These are phyloP conservation scores for Phycomyces nitens DNA, from an alignment of 192 early-diverging fungal species.

Conservation along the genomic window DNA sequence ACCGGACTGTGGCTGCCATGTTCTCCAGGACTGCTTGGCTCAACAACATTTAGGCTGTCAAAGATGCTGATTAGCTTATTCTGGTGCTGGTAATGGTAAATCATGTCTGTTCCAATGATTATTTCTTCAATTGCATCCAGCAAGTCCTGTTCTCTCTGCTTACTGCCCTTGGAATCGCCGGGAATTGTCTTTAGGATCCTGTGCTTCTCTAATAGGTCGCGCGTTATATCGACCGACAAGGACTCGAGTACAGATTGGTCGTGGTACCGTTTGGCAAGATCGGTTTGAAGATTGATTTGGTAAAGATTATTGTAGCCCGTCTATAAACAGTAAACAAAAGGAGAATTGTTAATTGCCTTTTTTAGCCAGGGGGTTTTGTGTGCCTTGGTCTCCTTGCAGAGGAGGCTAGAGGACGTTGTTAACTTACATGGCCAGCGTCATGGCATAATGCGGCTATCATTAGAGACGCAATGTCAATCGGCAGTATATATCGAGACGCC, in stretches of 20 bases:
- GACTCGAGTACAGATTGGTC: conserved; percentile 78
- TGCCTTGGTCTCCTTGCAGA: neutral
- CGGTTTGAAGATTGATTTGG: conserved; percentile 76
- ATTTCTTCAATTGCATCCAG: conserved; percentile 48
- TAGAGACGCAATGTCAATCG: conserved; percentile 67
- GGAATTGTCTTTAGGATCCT: conserved; percentile 53
- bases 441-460: conserved; percentile 83
- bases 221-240: conserved; percentile 69
- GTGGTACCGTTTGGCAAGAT: conserved; percentile 63
- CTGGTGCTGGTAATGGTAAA: conserved; percentile 63
- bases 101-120: conserved; percentile 88
- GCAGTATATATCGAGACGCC: conserved; percentile 59
- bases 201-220: conserved; percentile 65
- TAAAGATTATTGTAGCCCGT: conserved; percentile 86
- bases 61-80: neutral
- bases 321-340: conserved; percentile 37
- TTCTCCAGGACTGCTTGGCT: neutral
- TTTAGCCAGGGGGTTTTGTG: neutral
- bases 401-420: neutral
- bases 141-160: conserved; percentile 39
- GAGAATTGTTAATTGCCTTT: neutral
- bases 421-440: conserved; percentile 73
- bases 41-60: conserved; percentile 5
- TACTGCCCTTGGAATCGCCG: conserved; percentile 38
- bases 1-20: conserved; percentile 8